Evolutionary conservation across 306 rosid genomes (phyloP).

Genomic region (Delonix regia): DNA sequence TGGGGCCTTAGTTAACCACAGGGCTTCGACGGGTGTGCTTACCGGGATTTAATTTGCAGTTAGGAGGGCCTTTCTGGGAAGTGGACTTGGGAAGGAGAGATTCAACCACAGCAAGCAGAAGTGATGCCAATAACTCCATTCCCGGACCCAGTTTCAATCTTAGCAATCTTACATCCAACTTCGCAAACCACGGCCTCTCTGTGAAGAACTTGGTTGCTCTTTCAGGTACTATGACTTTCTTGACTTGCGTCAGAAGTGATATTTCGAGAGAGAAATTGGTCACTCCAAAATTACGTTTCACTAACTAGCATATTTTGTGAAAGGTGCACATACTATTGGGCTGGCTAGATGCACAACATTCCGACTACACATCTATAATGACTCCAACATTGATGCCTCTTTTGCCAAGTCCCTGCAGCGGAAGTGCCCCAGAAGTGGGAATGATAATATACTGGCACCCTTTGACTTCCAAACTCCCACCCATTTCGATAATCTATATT

Average conservation of each 20-base stretch:
- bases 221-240: constrained; percentile 43
- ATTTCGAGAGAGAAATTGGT: too few relatives aligned
- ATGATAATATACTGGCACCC: constrained; percentile 37
- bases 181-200: constrained; percentile 53
- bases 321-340: constrained; percentile 69
- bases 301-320: background rate
- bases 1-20: too few relatives aligned
- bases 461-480: constrained; percentile 58
- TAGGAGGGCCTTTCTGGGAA: constrained; percentile 69
- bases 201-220: constrained; percentile 59
- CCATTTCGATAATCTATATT: constrained; percentile 56
- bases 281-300: background rate
- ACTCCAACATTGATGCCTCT: constrained; percentile 54
- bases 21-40: too few relatives aligned
- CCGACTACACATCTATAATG: constrained; percentile 55
- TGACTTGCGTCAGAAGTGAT: background rate
- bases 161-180: constrained; percentile 40
- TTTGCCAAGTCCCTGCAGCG: constrained; percentile 45
- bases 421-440: constrained; percentile 56
- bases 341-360: constrained; percentile 51
- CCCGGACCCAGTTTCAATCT: constrained; percentile 43
- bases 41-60: constrained; percentile 36
- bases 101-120: constrained; percentile 56
- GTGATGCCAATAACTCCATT: constrained; percentile 49
- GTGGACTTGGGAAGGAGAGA: constrained; percentile 68